Evolutionary conservation across 2,329 filamentous ascomycete species (phyloP), one percentile per base, ranked within the genome.

Genomic region (Fusarium equiseti): DNA sequence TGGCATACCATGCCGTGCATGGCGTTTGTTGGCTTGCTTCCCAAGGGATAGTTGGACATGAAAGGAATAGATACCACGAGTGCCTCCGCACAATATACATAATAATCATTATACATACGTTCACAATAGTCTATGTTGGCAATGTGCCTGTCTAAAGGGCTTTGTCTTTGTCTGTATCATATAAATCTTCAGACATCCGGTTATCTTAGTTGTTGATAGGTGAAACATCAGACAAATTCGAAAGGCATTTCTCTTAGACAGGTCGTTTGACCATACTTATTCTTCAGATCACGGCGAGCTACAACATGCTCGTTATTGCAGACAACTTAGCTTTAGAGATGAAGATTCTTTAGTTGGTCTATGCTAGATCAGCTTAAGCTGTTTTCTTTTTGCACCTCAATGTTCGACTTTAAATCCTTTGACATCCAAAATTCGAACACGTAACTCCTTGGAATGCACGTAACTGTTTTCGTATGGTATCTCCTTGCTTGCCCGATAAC

Each of bases 391-490:
- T 38, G 35, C 18, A n/a, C 35, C 35, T 38, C 35, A 38, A n/a
- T 12, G 18, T 38, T 38, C 18, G 10, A 11, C 10, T n/a, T n/a
- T 38, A 38, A 38, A 38, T 38, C 35, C 18, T 38, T 42, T 44
- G 22, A 11, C 24, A 53, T 53, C 40, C 52, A 46, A 32, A 50
- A 50, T 20, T 29, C 35, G 35, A 57, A 57, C 29, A 50, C 22
- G 31, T 51, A 51, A 57, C 54, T 49, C 54, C 54, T 35, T 49
- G 27, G 26, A 31, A 57, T 57, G 44, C 54, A 26, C 20, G n/a
- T 26, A 66, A 59, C 56, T 57, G 40, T 46, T 59, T 60, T 31
- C 55, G 64, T 48, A 59, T 75, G 73, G 72, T 75, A 75, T 75
- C 73, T 70, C 15, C 31, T 53, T 53, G 24, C 35, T 11, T 61